A percentile compares a stretch with the other conserved stretches of the same genome.
Evolutionary conservation across 345 rosid genomes (phyloP).

Genomic region (Excoecaria cochinchinensis): DNA sequence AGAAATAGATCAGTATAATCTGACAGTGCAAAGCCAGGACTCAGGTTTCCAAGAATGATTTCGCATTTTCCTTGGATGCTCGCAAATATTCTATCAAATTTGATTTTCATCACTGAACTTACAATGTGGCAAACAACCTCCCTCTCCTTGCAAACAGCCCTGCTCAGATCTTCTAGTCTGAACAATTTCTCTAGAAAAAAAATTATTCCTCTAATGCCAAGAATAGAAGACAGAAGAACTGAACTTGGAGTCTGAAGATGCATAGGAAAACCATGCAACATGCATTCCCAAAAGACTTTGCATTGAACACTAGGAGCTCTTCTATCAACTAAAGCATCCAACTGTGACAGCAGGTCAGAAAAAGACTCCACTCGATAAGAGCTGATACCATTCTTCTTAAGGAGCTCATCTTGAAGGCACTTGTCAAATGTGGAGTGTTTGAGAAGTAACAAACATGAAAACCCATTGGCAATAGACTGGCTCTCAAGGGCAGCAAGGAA

Average conservation of each 20-base stretch:
- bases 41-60: constrained; percentile 50
- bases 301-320: constrained; percentile 53
- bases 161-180: constrained; percentile 44
- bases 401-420: constrained; percentile 57
- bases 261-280: constrained; percentile 86
- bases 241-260: constrained; percentile 59
- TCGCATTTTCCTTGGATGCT: constrained; percentile 71
- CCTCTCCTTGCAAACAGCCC: constrained; percentile 40
- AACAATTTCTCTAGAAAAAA: constrained; percentile 56
- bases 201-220: constrained; percentile 65
- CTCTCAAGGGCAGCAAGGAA: constrained; percentile 58
- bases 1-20: constrained; percentile 64
- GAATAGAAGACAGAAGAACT: constrained; percentile 66
- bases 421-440: constrained; percentile 70
- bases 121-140: constrained; percentile 53
- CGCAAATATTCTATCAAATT: constrained; percentile 70
- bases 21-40: constrained; percentile 45
- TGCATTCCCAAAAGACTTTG: constrained; percentile 74
- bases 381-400: constrained; percentile 54
- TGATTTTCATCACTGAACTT: constrained; percentile 60
- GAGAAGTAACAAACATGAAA: constrained; percentile 68
- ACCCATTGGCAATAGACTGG: constrained; percentile 39
- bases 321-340: constrained; percentile 57
- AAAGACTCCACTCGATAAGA: constrained; percentile 56
- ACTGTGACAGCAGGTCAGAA: constrained; percentile 46